Evolutionary conservation across 257 asterid genomes (phyloP).

Genomic region (Salvia miltiorrhiza): DNA sequence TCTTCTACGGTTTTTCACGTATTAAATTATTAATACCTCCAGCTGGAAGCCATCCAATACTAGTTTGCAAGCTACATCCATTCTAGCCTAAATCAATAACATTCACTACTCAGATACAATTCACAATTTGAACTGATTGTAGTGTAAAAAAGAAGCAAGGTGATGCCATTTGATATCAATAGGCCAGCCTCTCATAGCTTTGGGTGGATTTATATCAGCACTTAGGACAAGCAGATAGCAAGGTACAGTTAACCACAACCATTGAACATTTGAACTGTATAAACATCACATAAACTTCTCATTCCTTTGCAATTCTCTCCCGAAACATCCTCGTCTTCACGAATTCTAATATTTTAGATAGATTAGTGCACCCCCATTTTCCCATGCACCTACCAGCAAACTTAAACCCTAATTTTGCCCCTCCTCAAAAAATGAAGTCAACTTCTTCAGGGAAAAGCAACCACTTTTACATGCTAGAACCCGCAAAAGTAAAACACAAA

Average conservation of each 20-base stretch:
- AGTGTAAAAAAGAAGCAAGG: neutral
- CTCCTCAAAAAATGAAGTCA: neutral
- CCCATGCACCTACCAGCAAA: neutral
- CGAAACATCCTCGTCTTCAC: neutral
- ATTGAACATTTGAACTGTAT: neutral
- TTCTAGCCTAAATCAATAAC: neutral
- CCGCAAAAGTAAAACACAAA: neutral
- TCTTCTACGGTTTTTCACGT: neutral
- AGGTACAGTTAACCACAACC: conserved; percentile 3
- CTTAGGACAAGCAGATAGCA: too few species aligned
- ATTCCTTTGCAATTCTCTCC: neutral
- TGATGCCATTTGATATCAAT: neutral
- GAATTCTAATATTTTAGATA: neutral
- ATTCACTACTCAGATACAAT: neutral
- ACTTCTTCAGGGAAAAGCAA: neutral
- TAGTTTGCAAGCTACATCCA: neutral
- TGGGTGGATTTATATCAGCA: too few species aligned
- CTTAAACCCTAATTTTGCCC: conserved; percentile 16
- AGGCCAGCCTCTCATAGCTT: too few species aligned
- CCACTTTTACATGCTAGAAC: neutral
- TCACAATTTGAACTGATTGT: neutral
- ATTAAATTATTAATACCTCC: neutral
- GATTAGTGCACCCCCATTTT: neutral
- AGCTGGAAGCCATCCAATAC: neutral
- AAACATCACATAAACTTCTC: neutral